phyloP scores from a whole-genome alignment of 2,329 filamentous ascomycete genomes.

The Aspergillus brunneoviolaceus region DNA sequence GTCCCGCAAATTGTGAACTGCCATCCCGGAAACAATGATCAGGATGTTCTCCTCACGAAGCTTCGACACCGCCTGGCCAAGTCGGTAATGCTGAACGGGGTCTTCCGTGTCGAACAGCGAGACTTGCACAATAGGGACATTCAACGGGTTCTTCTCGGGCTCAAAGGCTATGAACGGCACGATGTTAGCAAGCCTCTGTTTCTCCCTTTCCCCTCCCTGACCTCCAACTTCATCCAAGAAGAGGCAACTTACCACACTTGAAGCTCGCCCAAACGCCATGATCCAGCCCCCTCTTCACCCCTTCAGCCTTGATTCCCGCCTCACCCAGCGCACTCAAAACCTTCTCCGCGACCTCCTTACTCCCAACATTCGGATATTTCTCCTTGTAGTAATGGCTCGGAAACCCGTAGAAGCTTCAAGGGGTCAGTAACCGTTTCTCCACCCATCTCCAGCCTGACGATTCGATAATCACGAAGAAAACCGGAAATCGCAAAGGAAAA shows the following conservation, averaged over 20 bases:
- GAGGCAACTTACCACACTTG: constrained; percentile 45
- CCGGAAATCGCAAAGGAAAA: not conserved
- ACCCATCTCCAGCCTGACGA: too few species aligned
- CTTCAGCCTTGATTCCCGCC: constrained; percentile 60
- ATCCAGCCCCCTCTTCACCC: constrained; percentile 65
- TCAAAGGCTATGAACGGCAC: constrained; percentile 53
- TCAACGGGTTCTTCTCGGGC: constrained; percentile 60
- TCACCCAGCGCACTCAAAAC: constrained; percentile 57
- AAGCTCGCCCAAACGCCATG: constrained; percentile 76
- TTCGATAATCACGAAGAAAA: too few species aligned
- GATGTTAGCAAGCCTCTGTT: not conserved
- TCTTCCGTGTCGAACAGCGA: constrained; percentile 67
- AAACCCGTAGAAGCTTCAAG: constrained; percentile 65
- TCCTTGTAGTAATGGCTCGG: constrained; percentile 68
- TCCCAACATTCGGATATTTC: constrained; percentile 64
- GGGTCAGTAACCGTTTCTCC: not conserved
- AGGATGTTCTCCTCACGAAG: constrained; percentile 67
- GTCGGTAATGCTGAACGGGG: constrained; percentile 63
- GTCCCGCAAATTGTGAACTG: constrained; percentile 68
- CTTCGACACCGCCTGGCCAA: constrained; percentile 65
- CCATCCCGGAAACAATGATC: constrained; percentile 72
- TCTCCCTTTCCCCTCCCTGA: too few species aligned
- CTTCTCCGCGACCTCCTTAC: constrained; percentile 57
- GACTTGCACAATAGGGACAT: constrained; percentile 70
- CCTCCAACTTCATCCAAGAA: not conserved